Conservation (phyloP, 257 asterid genomes). For the Solanum lignicaule region DNA sequence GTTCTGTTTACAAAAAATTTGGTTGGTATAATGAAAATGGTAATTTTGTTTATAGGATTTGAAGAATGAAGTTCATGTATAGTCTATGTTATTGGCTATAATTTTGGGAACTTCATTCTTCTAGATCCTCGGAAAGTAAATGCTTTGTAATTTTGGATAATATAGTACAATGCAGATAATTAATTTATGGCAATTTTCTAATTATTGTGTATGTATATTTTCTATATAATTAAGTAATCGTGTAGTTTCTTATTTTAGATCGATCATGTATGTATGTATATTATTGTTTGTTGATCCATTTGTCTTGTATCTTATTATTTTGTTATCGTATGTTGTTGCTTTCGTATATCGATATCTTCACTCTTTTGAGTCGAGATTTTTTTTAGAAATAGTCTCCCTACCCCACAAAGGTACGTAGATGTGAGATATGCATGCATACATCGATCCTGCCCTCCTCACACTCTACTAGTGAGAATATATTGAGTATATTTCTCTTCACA, state of each 20-base stretch:
- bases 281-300: not conserved
- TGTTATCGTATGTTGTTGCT: not conserved
- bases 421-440: not conserved
- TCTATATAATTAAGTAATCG: not conserved
- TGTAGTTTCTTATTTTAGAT: not conserved
- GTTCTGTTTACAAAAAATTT: not conserved
- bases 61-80: conserved; percentile 41
- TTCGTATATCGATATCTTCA: not conserved
- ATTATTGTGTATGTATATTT: not conserved
- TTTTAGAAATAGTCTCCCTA: not conserved
- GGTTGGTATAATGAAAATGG: conserved; percentile 1
- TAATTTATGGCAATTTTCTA: conserved; percentile 13
- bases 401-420: not conserved
- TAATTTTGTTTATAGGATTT: conserved; percentile 13
- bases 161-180: conserved; percentile 14
- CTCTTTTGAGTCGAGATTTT: not conserved
- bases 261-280: not conserved
- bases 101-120: conserved; percentile 60
- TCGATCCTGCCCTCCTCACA: rapidly evolving
- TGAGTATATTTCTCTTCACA: not conserved
- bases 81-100: conserved; percentile 32
- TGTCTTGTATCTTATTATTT: not conserved
- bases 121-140: conserved; percentile 31
- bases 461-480: not conserved
- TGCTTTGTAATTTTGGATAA: conserved; percentile 38